Conservation (phyloP, 2,329 filamentous ascomycete genomes). For the Venturia asperata region DNA sequence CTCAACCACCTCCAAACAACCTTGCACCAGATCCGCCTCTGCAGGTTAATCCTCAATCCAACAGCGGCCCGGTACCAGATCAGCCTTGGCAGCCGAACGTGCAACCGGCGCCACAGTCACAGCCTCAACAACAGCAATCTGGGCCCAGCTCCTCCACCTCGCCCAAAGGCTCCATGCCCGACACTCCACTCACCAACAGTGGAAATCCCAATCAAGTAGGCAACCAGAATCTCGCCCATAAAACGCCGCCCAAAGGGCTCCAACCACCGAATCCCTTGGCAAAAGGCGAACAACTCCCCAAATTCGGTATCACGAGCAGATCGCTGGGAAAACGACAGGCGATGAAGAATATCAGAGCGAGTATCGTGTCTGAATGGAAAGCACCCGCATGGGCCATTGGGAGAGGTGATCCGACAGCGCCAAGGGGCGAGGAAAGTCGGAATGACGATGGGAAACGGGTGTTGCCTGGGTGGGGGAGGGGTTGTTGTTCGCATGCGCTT, state of each 20-base stretch:
- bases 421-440: neutral
- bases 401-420: conserved; percentile 13
- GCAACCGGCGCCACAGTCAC: neutral
- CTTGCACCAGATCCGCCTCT: neutral
- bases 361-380: conserved; percentile 16
- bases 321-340: neutral
- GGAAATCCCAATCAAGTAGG: neutral
- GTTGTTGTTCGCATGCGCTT: conserved; percentile 15
- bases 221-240: neutral
- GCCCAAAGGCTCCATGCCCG: neutral
- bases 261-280: neutral
- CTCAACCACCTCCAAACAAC: conserved; percentile 2
- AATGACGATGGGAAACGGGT: neutral
- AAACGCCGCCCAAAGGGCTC: neutral
- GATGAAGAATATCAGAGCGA: neutral
- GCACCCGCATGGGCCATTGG: conserved; percentile 9
- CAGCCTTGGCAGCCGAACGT: neutral
- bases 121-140: neutral
- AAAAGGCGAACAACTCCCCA: neutral
- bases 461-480: neutral
- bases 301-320: neutral
- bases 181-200: neutral
- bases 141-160: neutral
- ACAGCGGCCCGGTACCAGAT: neutral
- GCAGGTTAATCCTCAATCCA: neutral